Base-by-base conservation (phyloP, 2,329 filamentous ascomycete species). In the Pyrenochaeta sp. region DNA sequence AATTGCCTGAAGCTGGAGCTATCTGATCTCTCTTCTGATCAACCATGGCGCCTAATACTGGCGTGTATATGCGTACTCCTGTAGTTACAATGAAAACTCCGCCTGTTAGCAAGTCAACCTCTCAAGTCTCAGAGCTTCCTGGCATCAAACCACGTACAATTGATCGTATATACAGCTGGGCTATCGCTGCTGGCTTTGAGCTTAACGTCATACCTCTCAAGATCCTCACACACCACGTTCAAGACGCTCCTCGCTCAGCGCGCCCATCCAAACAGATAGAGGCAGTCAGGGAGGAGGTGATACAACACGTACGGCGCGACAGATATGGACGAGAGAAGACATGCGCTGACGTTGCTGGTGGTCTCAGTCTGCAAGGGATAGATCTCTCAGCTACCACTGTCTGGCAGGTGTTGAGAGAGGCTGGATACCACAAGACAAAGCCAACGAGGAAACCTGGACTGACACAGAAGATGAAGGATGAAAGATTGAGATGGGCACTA, bases 281-380 rank as follows among this genome's bases (percentile, higher is more conserved):
- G n/a, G n/a, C 19, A 11, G 39, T 41, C 8, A 29, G 37, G 10
- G 15, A 36, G 19, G 10, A 28, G n/a, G 13, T 46, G 19, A n/a
- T 35, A 21, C 3, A 41, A 24, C 19, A 39, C 28, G 40, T 51
- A 46, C 28, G 34, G 10, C 15, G 15, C 24, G 28, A 55, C 32
- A 20, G 44, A 15, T 48, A 38, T 44, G 29, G 41, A 24, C n/a
- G 40, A 24, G 48, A 54, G 35, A 51, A 51, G 24, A 13, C 21
- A 9, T 40, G 28, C 21, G 20, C 43, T 41, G 14, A 48, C 13
- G 5, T 53, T 28, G 18, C 38, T 41, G 18, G 30, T 22, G 3
- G 18, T 6, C 37, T 41, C 7, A 41, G 28, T 15, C n/a, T 45
- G n/a, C 14, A 50, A 50, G 26, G 29, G 38, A 13, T 40, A 2